A percentile compares a stretch with the other conserved stretches of the same genome.
These are phyloP conservation scores for Astrocystis sublimbata DNA, from an alignment of 495 filamentous ascomycete species.

Conservation along the genomic window DNA sequence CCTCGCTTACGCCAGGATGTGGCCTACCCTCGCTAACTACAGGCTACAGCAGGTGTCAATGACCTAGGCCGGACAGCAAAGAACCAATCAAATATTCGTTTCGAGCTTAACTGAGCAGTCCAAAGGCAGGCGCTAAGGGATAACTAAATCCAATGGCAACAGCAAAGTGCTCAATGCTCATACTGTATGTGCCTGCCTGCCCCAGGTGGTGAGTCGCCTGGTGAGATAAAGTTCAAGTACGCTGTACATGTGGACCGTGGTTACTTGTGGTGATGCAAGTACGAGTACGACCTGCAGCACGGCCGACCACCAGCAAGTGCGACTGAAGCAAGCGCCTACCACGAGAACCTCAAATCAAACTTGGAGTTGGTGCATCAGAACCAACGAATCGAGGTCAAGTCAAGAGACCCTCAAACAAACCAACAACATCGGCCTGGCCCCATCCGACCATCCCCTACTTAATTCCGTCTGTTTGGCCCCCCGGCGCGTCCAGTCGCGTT, in stretches of 20 bases:
- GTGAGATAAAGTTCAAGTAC: background rate
- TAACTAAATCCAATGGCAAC: too few relatives aligned
- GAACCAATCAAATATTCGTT: too few relatives aligned
- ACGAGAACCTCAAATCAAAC: background rate
- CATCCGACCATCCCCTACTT: background rate
- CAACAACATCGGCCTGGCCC: conserved; percentile 4
- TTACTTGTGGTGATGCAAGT: conserved; percentile 1
- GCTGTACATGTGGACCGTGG: too few relatives aligned
- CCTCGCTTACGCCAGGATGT: background rate
- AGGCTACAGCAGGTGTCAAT: background rate
- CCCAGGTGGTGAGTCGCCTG: background rate
- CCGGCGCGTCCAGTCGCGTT: conserved; percentile 14
- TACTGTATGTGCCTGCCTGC: too few relatives aligned
- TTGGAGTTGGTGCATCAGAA: background rate
- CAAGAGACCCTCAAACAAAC: conserved; percentile 1
- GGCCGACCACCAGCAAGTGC: background rate
- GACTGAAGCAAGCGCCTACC: conserved; percentile 13
- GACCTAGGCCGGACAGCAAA: too few relatives aligned
- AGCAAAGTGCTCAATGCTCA: too few relatives aligned
- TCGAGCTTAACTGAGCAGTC: too few relatives aligned
- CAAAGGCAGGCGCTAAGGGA: too few relatives aligned
- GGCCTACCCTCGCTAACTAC: too few relatives aligned
- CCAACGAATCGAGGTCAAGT: conserved; percentile 3
- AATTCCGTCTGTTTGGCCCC: background rate
- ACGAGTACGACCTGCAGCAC: background rate